Base-by-base conservation (phyloP, 257 asterid genomes). In the Lantana camara region DNA sequence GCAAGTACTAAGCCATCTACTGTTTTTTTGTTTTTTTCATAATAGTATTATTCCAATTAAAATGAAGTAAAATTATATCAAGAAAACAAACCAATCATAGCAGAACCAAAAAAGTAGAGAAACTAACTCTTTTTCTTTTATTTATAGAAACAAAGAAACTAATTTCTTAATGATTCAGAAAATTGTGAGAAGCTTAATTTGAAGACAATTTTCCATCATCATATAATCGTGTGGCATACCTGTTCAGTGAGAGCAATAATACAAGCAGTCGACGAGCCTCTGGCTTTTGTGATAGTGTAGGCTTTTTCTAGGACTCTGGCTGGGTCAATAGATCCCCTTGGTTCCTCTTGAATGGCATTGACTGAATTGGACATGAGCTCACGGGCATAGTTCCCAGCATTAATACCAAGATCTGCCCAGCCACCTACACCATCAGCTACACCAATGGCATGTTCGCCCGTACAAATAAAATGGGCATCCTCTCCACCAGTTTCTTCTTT, bases 371-470 rank as follows among this genome's bases (percentile, higher is more conserved):
- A 73, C 97, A 93, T 93, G 61, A 93, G 96, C 71, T 93, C 96
- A 21, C 96, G 96, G 21, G 99, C 89, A 71, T 93, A 93, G 45
- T 38, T 66, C 53, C 99, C 97, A 6, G 96, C 82, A 74, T 90
- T 83, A 62, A 90, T 82, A 49, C 99, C 99, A 56, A 79, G 67
- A 79, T 90, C 96, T 16, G 95, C 95, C 99, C 99, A 93, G 52
- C 99, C 99, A 63, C 97, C 99, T 4, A 93, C 99, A 53, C 96
- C 99, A 81, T 93, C 99, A 63, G 99, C 97, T 50, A 93, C 94
- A 63, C 99, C 97, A 54, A 90, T 82, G 58, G 87, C 90, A 46
- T 80, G 88, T 58, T 80, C 80, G 34, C 82, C 85, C 1, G 71
- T 34, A 74, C 95, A 90, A 17, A 90, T 85, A 68, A 90, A 90